phyloP scores from a whole-genome alignment of 1,284 basidiomycete genomes.

The Cutaneotrichosporon sp. region DNA sequence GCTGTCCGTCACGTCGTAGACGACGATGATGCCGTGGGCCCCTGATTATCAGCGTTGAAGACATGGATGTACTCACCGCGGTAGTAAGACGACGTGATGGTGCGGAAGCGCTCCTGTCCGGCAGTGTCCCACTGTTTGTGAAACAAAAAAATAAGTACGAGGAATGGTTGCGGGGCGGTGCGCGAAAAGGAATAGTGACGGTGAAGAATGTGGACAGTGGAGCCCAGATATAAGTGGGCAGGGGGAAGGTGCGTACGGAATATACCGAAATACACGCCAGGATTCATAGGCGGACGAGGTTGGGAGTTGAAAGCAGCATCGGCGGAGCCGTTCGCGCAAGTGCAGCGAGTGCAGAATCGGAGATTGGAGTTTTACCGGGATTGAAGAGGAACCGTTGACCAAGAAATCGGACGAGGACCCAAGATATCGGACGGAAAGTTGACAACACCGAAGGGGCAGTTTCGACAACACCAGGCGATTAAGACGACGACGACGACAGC shows the following conservation, averaged over 20 bases:
- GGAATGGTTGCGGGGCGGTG: constrained; percentile 24
- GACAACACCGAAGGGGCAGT: constrained; percentile 4
- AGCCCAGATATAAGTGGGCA: constrained; percentile 17
- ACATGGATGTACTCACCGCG: constrained; percentile 53
- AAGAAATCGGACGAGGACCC: background rate
- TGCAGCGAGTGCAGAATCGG: constrained; percentile 5
- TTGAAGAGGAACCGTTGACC: constrained; percentile 2
- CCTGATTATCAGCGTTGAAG: constrained; percentile 53
- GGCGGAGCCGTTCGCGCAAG: constrained; percentile 10
- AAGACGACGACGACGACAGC: constrained; percentile 6
- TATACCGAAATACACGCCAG: constrained; percentile 32
- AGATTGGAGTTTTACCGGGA: constrained; percentile 7
- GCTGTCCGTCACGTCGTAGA: constrained; percentile 99
- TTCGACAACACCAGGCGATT: constrained; percentile 7
- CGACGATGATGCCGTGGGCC: constrained; percentile 95
- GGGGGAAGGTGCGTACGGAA: constrained; percentile 26
- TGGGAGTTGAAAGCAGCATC: constrained; percentile 18
- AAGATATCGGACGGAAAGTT: constrained; percentile 4
- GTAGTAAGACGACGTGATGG: constrained; percentile 96
- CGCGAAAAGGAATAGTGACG: constrained; percentile 22
- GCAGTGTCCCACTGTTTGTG: constrained; percentile 87
- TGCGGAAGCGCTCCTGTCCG: constrained; percentile 96
- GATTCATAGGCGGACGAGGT: constrained; percentile 32
- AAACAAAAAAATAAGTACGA: constrained; percentile 23
- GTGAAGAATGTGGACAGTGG: constrained; percentile 16